Conservation (phyloP, 257 asterid genomes). For the Gynochthodes officinalis region DNA sequence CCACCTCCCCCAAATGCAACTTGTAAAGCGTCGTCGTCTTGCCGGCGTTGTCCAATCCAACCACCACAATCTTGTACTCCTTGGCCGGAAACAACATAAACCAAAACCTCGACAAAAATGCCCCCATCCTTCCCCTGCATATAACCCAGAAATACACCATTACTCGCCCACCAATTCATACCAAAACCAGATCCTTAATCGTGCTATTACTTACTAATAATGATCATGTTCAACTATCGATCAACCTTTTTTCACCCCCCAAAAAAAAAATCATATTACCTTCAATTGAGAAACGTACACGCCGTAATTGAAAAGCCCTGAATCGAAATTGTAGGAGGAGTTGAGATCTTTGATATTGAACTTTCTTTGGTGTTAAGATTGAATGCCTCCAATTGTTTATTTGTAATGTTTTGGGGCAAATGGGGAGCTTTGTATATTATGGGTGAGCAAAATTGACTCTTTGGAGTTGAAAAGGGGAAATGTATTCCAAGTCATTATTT, state of each 20-base stretch:
- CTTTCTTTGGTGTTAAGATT: conserved; percentile 9
- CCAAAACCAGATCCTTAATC: background rate
- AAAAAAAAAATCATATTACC: background rate
- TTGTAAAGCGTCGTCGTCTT: conserved; percentile 96
- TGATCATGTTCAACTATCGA: background rate
- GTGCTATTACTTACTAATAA: background rate
- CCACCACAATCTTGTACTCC: conserved; percentile 98
- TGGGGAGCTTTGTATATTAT: background rate
- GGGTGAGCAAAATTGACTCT: too few relatives aligned
- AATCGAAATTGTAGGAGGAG: background rate
- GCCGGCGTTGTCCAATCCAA: conserved; percentile 96
- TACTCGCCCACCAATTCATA: background rate
- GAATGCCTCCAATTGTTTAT: too few relatives aligned
- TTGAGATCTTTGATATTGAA: conserved; percentile 4
- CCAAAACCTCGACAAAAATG: conserved; percentile 83
- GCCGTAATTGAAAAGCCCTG: background rate
- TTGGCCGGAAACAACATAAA: conserved; percentile 91
- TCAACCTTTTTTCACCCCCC: too few relatives aligned
- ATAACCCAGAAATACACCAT: background rate
- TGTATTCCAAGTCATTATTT: too few relatives aligned
- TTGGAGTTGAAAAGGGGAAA: too few relatives aligned
- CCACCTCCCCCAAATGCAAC: conserved; percentile 79
- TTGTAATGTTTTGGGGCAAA: background rate
- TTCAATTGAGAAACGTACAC: background rate
- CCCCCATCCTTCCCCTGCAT: conserved; percentile 58